Base-by-base conservation (phyloP, 2,329 filamentous ascomycete genomes). In the Sarocladium oryzae region DNA sequence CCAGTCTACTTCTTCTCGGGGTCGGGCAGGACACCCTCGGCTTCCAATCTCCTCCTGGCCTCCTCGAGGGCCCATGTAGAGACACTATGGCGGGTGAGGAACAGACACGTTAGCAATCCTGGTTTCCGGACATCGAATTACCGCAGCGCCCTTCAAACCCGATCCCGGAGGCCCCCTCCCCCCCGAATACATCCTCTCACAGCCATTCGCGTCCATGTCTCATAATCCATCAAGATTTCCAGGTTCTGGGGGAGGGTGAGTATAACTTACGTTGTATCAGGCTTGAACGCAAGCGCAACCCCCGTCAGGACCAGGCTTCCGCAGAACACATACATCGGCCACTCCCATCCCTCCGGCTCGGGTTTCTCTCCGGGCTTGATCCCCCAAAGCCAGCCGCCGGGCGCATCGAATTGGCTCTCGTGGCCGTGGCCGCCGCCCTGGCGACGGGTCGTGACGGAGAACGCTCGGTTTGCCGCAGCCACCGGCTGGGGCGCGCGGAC, bases 41-140 rank as follows among this genome's bases (percentile, higher is more conserved):
- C 87, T 76, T 99, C 93, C 79, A 99, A 84, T 75, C 93, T 82
- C 75, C 93, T 82, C 66, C 93, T 82, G 50, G 93, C 93, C 76
- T 99, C 93, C 74, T 99, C 93, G 38, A 99, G 83, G 56, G 93
- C 93, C 93, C 93, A 99, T 51, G 92, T 97, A 77, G 97, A 93
- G 82, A 99, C 96, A 70, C 93, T 99, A 62, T 55, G 53, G 26
- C 15, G n/a, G n/a, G 7, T 30, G 7, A 30, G 28, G 13, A 30
- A 23, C 13, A 38, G 30, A 26, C 18, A 18, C 49, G 52, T 53
- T 38, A 53, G 52, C 28, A 53, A 23, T 23, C 16, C 21, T n/a
- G n/a, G 10, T 21, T 16, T 30, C n/a, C 13, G 28, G 7, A 30
- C 13, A 21, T 20, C n/a, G 23, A 45, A 48, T 16, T 48, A 5